These are phyloP conservation scores for Fusarium anguioides DNA, from an alignment of 2,329 filamentous ascomycete genomes.

Conservation along the genomic window DNA sequence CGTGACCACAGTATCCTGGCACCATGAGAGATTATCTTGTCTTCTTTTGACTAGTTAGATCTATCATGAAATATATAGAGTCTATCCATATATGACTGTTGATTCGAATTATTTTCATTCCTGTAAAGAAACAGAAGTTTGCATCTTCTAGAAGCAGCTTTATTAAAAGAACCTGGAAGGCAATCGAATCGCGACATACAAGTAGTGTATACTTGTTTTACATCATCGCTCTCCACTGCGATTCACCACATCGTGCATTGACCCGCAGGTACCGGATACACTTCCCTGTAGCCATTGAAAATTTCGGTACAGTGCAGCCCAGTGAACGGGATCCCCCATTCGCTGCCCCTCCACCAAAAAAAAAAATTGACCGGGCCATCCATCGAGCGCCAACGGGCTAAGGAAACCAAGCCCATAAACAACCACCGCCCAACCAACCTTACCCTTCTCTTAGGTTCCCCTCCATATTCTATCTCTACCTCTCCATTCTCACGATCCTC, in stretches of 20 bases:
- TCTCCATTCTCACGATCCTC: slow-evolving; percentile 34
- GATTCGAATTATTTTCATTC: neutral
- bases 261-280: slow-evolving; percentile 33
- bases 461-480: slow-evolving; percentile 27
- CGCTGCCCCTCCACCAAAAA: slow-evolving; percentile 29
- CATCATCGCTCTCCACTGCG: slow-evolving; percentile 21
- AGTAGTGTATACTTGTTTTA: slow-evolving; percentile 34
- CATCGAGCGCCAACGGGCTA: slow-evolving; percentile 19
- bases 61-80: slow-evolving; percentile 13
- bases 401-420: slow-evolving; percentile 31
- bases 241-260: neutral
- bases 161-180: neutral
- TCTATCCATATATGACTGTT: neutral
- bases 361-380: slow-evolving; percentile 33
- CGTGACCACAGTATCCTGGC: slow-evolving; percentile 22
- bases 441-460: slow-evolving; percentile 23
- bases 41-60: neutral
- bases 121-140: neutral
- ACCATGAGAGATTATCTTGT: neutral
- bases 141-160: slow-evolving; percentile 32
- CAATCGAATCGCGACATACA: slow-evolving; percentile 1
- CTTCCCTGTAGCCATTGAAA: slow-evolving; percentile 27
- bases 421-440: slow-evolving; percentile 29
- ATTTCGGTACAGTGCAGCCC: slow-evolving; percentile 25
- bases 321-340: slow-evolving; percentile 32